These are phyloP conservation scores for Laguncularia racemosa DNA, from an alignment of 345 rosid genomes.

Conservation along the genomic window DNA sequence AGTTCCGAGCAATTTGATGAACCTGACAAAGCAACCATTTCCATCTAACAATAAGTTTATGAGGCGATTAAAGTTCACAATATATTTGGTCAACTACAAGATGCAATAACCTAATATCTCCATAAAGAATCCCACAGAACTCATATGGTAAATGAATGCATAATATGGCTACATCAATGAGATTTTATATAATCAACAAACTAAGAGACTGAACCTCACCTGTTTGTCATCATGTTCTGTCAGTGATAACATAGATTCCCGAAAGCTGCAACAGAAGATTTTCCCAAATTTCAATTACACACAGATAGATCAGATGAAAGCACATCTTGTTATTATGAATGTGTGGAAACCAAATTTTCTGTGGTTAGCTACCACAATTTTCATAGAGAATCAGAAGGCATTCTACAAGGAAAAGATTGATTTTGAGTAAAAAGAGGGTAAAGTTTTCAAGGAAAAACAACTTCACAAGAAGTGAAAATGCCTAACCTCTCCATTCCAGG, in stretches of 20 bases:
- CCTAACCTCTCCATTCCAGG: constrained; percentile 82
- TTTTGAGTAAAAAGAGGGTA: background rate
- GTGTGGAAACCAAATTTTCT: too few species aligned
- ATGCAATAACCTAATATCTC: too few species aligned
- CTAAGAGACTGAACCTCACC: constrained; percentile 27
- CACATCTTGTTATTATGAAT: background rate
- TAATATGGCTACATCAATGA: background rate
- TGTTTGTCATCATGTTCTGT: constrained; percentile 93
- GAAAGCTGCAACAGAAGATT: constrained; percentile 56
- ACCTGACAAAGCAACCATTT: constrained; percentile 40
- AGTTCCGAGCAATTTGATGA: constrained; percentile 90
- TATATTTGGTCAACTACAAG: too few species aligned
- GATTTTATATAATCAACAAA: background rate
- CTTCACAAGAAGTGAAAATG: background rate
- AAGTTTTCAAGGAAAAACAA: background rate
- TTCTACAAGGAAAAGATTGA: too few species aligned
- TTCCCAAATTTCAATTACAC: background rate
- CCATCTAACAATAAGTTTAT: constrained; percentile 3
- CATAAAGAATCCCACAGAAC: too few species aligned
- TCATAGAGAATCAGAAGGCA: too few species aligned
- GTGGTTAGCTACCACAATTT: too few species aligned
- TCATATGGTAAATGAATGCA: too few species aligned
- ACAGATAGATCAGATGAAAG: background rate
- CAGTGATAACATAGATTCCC: constrained; percentile 74
- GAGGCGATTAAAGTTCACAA: background rate